Percentiles rank a stretch among this genome's conserved stretches.
Evolutionary conservation across 148 eudicot species (phyloP).

Genomic region (Nepenthes gracilis): DNA sequence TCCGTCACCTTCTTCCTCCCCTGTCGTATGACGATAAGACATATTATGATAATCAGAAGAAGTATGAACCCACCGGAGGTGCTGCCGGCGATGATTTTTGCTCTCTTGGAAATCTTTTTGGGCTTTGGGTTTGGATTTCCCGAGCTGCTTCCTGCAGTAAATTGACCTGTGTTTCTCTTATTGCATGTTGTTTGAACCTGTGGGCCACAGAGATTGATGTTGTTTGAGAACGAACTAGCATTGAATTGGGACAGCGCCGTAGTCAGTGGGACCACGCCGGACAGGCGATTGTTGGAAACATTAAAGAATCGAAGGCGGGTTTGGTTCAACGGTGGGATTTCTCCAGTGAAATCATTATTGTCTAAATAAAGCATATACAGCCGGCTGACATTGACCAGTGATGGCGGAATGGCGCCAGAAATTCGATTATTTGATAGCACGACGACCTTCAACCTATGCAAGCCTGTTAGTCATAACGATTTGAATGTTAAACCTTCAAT

Average conservation of each 20-base stretch:
- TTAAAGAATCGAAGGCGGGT: conserved; percentile 42
- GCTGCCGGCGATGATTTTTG: conserved; percentile 14
- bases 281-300: conserved; percentile 46
- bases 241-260: conserved; percentile 37
- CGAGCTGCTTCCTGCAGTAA: neutral
- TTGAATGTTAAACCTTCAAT: too few species aligned
- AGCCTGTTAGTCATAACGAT: neutral
- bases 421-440: conserved; percentile 50
- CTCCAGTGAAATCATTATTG: conserved; percentile 40
- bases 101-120: conserved; percentile 7
- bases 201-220: conserved; percentile 52
- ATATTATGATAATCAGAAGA: neutral
- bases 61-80: conserved; percentile 1
- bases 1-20: conserved; percentile 3
- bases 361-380: conserved; percentile 49
- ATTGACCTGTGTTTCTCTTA: conserved; percentile 8
- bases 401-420: conserved; percentile 43
- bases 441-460: conserved; percentile 57
- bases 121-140: neutral
- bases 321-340: conserved; percentile 55
- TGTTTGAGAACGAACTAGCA: conserved; percentile 35
- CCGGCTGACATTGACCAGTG: conserved; percentile 23
- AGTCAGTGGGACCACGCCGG: conserved; percentile 63
- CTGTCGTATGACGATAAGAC: neutral
- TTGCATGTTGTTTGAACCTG: conserved; percentile 14